Base-by-base conservation (phyloP, 208 protist genomes). In the Acanthamoeba quina region DNA sequence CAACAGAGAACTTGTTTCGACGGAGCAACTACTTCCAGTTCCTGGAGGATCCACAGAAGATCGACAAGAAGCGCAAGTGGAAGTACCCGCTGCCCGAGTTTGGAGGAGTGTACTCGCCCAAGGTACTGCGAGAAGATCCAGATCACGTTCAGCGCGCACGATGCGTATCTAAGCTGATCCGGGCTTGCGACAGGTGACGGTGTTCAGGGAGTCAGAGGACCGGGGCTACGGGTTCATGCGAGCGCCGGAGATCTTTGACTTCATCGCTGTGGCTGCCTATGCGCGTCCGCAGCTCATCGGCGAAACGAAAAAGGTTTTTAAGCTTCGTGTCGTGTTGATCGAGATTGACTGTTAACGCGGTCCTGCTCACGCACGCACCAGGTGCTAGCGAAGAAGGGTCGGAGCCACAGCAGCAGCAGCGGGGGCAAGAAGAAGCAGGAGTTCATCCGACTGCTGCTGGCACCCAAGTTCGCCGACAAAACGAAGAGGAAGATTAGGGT, bases 21-120 rank as follows among this genome's bases (percentile, higher is more conserved):
- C 3, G 85, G 64, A 91, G 41, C 60, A 91, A 91, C 85, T 74
- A 58, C 41, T 91, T 37, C 34, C 85, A 91, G 47, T 91, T 17
- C 5, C 47, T 91, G 17, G 85, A 91, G 37, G 85, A 91, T 49
- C 85, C 85, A 44, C 21, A 91, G 31, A 24, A 31, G 80, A 66
- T 88, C 52, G 85, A 91, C 37, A 34, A 10, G 29, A 76, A n/a
- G 54, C 15, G 85, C 9, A 9, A 34, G n/a, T 91, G 85, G 85
- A 15, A 19, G 15, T 91, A 91, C 31, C 85, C 85, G 0, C 5
- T 91, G 19, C 56, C 15, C 85, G 85, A 91, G 15, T 91, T 68
- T 34, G 17, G 9, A 0, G 85, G 85, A 7, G 64, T 91, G n/a
- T 91, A 91, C 47, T 91, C 85, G 15, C 85, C 85, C n/a, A 26